Conservation (phyloP, 2,329 filamentous ascomycete species). For the Xylaria sp. region DNA sequence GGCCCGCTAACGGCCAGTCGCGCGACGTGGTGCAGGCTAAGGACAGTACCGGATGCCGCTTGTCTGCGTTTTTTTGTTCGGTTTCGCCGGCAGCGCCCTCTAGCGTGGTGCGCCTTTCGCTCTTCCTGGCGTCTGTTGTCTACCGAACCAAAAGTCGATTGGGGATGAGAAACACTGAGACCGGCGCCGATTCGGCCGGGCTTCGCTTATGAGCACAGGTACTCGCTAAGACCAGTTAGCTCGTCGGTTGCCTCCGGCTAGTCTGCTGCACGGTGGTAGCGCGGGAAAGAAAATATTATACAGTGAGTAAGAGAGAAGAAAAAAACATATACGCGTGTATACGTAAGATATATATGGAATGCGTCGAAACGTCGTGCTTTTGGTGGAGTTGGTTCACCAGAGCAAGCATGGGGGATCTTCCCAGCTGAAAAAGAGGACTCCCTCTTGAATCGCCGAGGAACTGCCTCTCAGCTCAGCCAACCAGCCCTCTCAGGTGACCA, state of each 20-base stretch:
- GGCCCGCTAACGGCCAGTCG: slow-evolving; percentile 11
- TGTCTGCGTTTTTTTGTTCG: slow-evolving; percentile 22
- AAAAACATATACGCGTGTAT: background rate
- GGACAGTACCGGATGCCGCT: slow-evolving; percentile 1
- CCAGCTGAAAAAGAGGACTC: slow-evolving; percentile 42
- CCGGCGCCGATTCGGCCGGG: slow-evolving; percentile 15
- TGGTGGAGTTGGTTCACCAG: slow-evolving; percentile 15
- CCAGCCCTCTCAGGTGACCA: slow-evolving; percentile 29
- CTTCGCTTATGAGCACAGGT: slow-evolving; percentile 5
- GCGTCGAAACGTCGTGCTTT: slow-evolving; percentile 3
- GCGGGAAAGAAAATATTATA: slow-evolving; percentile 1
- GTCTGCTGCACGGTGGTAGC: slow-evolving; percentile 2
- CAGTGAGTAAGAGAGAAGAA: background rate
- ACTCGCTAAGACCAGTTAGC: slow-evolving; percentile 14
- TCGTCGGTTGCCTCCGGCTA: slow-evolving; percentile 31
- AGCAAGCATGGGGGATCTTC: slow-evolving; percentile 31
- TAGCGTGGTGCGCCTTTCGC: background rate
- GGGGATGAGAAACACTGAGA: slow-evolving; percentile 3
- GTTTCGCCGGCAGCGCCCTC: slow-evolving; percentile 30
- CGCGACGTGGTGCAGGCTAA: slow-evolving; percentile 10
- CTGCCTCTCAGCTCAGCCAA: slow-evolving; percentile 41
- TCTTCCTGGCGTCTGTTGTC: background rate
- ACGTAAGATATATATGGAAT: slow-evolving; percentile 15
- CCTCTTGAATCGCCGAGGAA: slow-evolving; percentile 41
- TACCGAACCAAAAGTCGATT: slow-evolving; percentile 2